These are phyloP conservation scores for Talaromyces sp. DNA, from an alignment of 2,329 filamentous ascomycete genomes.

Conservation along the genomic window DNA sequence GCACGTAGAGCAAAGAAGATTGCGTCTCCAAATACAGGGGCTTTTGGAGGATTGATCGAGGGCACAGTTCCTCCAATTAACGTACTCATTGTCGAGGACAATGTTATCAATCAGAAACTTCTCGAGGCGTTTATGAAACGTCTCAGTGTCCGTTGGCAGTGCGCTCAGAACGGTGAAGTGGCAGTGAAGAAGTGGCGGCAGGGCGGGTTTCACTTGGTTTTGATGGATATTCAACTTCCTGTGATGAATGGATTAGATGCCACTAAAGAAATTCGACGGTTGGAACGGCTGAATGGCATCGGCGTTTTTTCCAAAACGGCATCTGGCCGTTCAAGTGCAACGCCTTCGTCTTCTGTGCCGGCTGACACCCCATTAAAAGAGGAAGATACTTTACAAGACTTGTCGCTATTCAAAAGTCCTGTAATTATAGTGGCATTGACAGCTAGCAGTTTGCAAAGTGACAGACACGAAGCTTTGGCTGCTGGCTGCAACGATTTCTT, in stretches of 20 bases:
- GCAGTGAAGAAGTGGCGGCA: conserved; percentile 89
- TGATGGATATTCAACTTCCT: conserved; percentile 98
- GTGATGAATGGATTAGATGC: conserved; percentile 95
- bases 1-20: conserved; percentile 35
- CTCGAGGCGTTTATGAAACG: conserved; percentile 94
- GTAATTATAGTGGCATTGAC: conserved; percentile 98
- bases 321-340: conserved; percentile 49
- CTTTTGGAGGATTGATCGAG: conserved; percentile 66
- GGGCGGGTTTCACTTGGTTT: conserved; percentile 89
- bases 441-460: conserved; percentile 88
- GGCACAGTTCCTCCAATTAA: conserved; percentile 91
- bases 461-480: conserved; percentile 89
- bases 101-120: conserved; percentile 92
- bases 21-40: conserved; percentile 32
- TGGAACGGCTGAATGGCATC: conserved; percentile 88
- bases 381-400: conserved; percentile 37
- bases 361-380: conserved; percentile 29
- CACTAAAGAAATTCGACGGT: conserved; percentile 85
- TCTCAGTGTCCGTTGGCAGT: conserved; percentile 92
- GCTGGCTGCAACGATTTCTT: conserved; percentile 98
- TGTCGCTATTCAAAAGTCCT: conserved; percentile 79
- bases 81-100: conserved; percentile 96
- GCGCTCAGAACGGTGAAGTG: conserved; percentile 92
- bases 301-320: conserved; percentile 78
- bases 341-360: conserved; percentile 25